A percentile compares a stretch with the other conserved stretches of the same genome.
Evolutionary conservation across 345 rosid genomes (phyloP).

Genomic region (Zanthoxylum bungeanum): DNA sequence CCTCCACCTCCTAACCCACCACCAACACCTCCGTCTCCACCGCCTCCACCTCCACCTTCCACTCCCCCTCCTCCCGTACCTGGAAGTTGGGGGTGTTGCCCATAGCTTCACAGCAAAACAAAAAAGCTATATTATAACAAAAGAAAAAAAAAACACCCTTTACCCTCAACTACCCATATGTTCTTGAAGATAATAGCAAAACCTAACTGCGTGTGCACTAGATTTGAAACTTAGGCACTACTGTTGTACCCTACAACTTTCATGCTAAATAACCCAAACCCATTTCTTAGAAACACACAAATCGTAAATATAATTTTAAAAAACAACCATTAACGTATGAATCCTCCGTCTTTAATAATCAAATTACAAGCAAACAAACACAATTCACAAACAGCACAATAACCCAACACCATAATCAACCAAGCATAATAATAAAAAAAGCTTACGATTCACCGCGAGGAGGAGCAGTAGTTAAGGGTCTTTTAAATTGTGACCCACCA

Average conservation of each 20-base stretch:
- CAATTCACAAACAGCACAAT: neutral
- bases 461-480: slow-evolving; percentile 48
- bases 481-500: slow-evolving; percentile 71
- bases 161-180: neutral
- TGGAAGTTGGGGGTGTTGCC: slow-evolving; percentile 53
- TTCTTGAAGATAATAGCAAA: neutral
- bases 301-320: no score
- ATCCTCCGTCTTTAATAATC: neutral
- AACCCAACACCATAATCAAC: neutral
- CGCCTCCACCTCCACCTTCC: no score
- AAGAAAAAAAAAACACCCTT: neutral
- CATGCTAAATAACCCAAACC: neutral
- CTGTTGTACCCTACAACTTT: neutral
- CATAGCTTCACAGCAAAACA: slow-evolving; percentile 39
- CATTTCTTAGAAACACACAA: neutral
- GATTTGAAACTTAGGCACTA: neutral
- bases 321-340: neutral
- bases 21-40: slow-evolving; percentile 6
- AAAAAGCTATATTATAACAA: neutral
- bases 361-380: neutral
- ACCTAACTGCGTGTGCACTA: neutral
- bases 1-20: slow-evolving; percentile 27
- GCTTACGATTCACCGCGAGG: slow-evolving; percentile 87
- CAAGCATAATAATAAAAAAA: neutral
- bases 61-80: slow-evolving; percentile 13